These are phyloP conservation scores for Fusarium coffeatum DNA, from an alignment of 2,329 filamentous ascomycete genomes.

Conservation along the genomic window DNA sequence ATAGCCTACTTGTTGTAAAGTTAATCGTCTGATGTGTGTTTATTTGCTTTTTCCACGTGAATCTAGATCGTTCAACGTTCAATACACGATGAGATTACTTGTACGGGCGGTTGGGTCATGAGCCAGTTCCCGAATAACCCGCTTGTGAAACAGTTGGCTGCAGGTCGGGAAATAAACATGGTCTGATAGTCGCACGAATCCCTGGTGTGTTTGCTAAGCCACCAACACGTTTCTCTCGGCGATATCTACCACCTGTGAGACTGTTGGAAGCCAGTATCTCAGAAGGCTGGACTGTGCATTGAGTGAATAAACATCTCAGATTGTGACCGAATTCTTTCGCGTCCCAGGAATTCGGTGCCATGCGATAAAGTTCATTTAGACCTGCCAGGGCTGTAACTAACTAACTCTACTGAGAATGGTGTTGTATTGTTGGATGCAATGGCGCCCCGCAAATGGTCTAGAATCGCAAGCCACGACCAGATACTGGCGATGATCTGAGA, in stretches of 20 bases:
- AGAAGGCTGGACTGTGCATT: background rate
- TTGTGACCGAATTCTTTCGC: background rate
- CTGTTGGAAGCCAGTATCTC: background rate
- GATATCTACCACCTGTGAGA: background rate
- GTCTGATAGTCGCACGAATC: background rate
- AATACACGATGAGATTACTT: background rate
- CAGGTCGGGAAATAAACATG: background rate
- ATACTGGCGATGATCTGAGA: background rate
- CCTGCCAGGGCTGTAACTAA: background rate
- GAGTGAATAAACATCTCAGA: background rate
- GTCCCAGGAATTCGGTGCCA: background rate
- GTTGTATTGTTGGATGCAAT: background rate
- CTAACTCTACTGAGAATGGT: background rate
- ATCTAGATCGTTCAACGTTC: background rate
- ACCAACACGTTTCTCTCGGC: background rate
- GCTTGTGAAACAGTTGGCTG: background rate
- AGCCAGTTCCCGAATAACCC: no score
- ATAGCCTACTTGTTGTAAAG: background rate
- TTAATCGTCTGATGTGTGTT: background rate
- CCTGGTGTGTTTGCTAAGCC: background rate
- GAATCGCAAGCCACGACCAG: slow-evolving; percentile 15
- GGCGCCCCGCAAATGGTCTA: slow-evolving; percentile 39
- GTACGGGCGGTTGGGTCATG: background rate
- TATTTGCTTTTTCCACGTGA: background rate
- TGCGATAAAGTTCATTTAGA: background rate